Conservation (phyloP, 495 filamentous ascomycete genomes). For the Chlorociboria aeruginascens region DNA sequence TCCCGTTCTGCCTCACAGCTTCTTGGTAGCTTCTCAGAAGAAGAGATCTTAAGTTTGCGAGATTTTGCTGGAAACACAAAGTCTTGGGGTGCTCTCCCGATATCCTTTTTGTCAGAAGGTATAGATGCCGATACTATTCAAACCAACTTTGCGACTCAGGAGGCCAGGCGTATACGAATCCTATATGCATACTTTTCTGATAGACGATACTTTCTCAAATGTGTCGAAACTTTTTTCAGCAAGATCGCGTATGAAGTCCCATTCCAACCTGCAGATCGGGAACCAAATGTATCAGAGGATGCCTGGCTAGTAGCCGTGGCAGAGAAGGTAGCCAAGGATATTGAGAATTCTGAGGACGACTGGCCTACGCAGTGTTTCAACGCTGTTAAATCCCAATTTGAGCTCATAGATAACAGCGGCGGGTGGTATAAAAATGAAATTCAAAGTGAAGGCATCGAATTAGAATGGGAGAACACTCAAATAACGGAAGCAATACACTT, state of each 20-base stretch:
- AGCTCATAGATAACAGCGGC: slow-evolving; percentile 32
- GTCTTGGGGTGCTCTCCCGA: slow-evolving; percentile 29
- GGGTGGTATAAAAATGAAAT: slow-evolving; percentile 39
- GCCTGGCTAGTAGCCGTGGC: background rate
- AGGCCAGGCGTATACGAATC: slow-evolving; percentile 47
- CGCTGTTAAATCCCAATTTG: slow-evolving; percentile 32
- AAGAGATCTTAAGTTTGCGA: slow-evolving; percentile 55
- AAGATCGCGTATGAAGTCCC: too few relatives aligned
- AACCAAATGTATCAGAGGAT: background rate
- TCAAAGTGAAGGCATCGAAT: slow-evolving; percentile 35
- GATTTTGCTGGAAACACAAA: slow-evolving; percentile 48
- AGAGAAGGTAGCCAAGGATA: background rate
- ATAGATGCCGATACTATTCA: slow-evolving; percentile 31
- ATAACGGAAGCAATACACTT: slow-evolving; percentile 60
- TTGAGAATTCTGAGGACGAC: background rate
- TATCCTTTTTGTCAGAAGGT: slow-evolving; percentile 24
- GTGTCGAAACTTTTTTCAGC: background rate
- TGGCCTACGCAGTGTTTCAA: background rate
- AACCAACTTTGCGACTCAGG: slow-evolving; percentile 42
- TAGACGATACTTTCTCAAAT: slow-evolving; percentile 39
- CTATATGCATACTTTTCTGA: slow-evolving; percentile 60
- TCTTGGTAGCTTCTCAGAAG: slow-evolving; percentile 49
- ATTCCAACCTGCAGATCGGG: too few relatives aligned
- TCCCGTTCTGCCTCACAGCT: slow-evolving; percentile 53
- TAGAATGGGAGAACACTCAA: slow-evolving; percentile 48